Percentiles rank a stretch among this genome's conserved stretches.
Evolutionary conservation across 2,329 filamentous ascomycete species (phyloP).

Genomic region (Diaporthe sp.): DNA sequence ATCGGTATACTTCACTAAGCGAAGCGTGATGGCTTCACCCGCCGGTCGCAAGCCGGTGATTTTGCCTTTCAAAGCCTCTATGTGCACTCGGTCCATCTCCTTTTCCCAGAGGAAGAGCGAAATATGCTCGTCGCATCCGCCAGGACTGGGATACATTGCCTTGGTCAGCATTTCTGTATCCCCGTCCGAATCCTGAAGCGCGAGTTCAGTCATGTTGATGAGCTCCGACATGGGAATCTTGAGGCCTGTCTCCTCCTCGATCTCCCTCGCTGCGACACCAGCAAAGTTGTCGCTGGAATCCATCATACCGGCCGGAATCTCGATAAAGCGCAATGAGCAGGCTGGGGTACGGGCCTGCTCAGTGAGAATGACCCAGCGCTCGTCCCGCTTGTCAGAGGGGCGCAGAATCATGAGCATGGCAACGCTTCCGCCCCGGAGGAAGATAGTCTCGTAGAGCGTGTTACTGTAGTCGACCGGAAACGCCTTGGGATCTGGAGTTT

Average conservation of each 20-base stretch:
- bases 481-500: not conserved
- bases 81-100: conserved; percentile 61
- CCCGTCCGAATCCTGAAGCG: conserved; percentile 46
- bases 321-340: conserved; percentile 69
- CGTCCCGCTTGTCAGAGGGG: conserved; percentile 63
- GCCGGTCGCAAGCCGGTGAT: conserved; percentile 70
- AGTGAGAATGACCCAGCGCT: conserved; percentile 71
- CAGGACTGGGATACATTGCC: conserved; percentile 70
- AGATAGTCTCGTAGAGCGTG: conserved; percentile 44
- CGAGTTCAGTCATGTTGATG: conserved; percentile 66
- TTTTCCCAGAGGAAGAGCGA: conserved; percentile 71
- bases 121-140: conserved; percentile 73
- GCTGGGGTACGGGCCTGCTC: conserved; percentile 71
- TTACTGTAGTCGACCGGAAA: conserved; percentile 5
- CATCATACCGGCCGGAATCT: conserved; percentile 75
- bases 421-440: conserved; percentile 72
- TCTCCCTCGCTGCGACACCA: conserved; percentile 71
- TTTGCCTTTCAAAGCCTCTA: conserved; percentile 69
- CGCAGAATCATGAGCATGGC: conserved; percentile 71
- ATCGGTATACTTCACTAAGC: conserved; percentile 68
- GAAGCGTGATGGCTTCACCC: conserved; percentile 74
- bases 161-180: conserved; percentile 55
- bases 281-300: conserved; percentile 67
- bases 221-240: conserved; percentile 64
- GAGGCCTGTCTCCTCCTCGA: conserved; percentile 71